A percentile compares a stretch with the other conserved stretches of the same genome.
Evolutionary conservation across 176 grass and related monocot genomes (phyloP).

Genomic region (Triticum monococcum): DNA sequence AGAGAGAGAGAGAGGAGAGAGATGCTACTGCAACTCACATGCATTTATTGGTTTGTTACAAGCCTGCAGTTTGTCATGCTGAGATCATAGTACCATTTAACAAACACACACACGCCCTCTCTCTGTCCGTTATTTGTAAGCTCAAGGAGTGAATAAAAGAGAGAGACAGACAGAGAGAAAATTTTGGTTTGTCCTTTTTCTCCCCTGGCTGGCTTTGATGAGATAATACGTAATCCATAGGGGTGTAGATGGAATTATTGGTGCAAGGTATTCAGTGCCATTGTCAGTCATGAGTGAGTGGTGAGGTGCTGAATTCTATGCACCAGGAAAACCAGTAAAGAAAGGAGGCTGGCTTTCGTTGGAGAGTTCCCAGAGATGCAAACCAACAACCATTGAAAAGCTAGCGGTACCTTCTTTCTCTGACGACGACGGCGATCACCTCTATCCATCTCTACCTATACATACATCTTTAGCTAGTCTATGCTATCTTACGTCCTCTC

Average conservation of each 20-base stretch:
- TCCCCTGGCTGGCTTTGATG: neutral
- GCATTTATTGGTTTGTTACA: conserved; percentile 45
- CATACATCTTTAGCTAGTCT: neutral
- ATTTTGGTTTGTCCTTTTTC: neutral
- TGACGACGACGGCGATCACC: conserved; percentile 31
- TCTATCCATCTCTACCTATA: conserved; percentile 13
- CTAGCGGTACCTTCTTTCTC: conserved; percentile 29
- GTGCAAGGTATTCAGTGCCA: conserved; percentile 76
- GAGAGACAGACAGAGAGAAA: neutral
- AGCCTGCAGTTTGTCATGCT: conserved; percentile 37
- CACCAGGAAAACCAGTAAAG: conserved; percentile 29
- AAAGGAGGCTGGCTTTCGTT: conserved; percentile 44
- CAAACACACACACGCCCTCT: neutral
- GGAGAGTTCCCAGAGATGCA: conserved; percentile 56
- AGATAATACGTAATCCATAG: conserved; percentile 7
- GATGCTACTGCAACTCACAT: conserved; percentile 27
- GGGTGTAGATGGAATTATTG: conserved; percentile 39
- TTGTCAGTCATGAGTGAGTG: conserved; percentile 63
- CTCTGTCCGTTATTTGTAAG: neutral
- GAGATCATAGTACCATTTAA: conserved; percentile 15
- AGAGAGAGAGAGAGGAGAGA: conserved; percentile 24
- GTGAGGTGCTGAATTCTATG: conserved; percentile 65
- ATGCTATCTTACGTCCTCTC: neutral
- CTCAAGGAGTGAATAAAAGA: neutral
- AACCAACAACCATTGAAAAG: conserved; percentile 55